Evolutionary conservation across 202 grass and related monocot species (phyloP).

Genomic region (Miscanthus sacchariflorus): DNA sequence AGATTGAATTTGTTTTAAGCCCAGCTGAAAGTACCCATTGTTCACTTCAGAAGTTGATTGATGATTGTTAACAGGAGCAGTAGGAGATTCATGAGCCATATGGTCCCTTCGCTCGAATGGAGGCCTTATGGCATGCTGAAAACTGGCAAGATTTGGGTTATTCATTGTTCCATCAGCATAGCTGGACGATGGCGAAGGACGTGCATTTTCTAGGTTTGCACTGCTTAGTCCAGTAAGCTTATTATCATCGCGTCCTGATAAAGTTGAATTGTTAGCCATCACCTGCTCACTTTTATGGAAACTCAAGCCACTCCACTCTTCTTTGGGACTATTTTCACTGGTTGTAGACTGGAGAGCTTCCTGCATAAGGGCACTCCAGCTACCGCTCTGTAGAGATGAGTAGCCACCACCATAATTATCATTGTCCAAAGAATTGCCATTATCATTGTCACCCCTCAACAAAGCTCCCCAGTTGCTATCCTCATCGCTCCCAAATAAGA

Average conservation of each 20-base stretch:
- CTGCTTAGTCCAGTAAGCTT: constrained; percentile 54
- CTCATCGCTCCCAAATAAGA: constrained; percentile 82
- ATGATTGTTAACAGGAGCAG: constrained; percentile 49
- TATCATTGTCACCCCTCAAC: constrained; percentile 64
- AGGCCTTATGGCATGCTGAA: constrained; percentile 60
- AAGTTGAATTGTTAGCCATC: constrained; percentile 43
- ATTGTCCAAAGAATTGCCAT: constrained; percentile 66
- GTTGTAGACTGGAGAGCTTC: constrained; percentile 87
- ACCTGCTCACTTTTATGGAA: constrained; percentile 69
- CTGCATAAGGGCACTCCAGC: constrained; percentile 99
- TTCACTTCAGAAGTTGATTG: constrained; percentile 56
- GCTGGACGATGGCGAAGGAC: constrained; percentile 48
- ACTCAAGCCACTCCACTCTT: constrained; percentile 88
- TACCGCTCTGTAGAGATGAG: constrained; percentile 92
- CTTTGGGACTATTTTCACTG: constrained; percentile 83
- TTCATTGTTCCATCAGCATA: constrained; percentile 63
- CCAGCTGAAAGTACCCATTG: constrained; percentile 59
- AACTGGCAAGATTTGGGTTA: constrained; percentile 57
- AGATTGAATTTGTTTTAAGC: constrained; percentile 68
- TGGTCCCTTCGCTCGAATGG: constrained; percentile 59
- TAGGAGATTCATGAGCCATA: constrained; percentile 50
- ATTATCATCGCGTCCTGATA: constrained; percentile 50
- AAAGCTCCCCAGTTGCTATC: constrained; percentile 88
- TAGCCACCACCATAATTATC: constrained; percentile 65
- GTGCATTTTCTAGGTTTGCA: constrained; percentile 52